Conservation (phyloP, 192 early-diverging fungal species). For the Coemansia sp. region DNA sequence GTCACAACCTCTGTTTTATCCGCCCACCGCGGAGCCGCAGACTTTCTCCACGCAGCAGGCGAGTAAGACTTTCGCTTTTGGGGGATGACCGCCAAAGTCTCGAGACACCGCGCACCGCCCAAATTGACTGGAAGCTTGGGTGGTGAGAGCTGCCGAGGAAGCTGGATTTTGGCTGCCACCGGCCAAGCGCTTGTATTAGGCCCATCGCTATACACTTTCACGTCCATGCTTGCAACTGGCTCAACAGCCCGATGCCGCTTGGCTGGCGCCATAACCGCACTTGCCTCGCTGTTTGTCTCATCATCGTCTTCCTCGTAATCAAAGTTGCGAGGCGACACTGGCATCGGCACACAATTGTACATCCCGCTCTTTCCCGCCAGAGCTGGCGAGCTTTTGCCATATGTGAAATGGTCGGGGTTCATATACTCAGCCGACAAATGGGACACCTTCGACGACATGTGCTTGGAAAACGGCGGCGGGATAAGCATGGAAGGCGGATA, state of each 20-base stretch:
- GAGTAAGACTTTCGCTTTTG: too few species aligned
- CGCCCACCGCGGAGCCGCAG: too few species aligned
- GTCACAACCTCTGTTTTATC: too few species aligned
- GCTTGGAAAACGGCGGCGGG: neutral
- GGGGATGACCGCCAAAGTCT: too few species aligned
- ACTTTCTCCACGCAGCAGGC: too few species aligned
- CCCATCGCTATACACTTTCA: neutral
- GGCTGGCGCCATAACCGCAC: neutral
- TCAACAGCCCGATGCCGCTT: neutral
- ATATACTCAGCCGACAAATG: neutral
- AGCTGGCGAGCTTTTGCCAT: neutral
- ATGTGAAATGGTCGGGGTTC: neutral
- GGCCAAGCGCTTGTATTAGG: too few species aligned
- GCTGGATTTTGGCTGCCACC: too few species aligned
- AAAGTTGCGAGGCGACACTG: conserved; percentile 7
- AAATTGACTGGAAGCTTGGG: too few species aligned
- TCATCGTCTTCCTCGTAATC: neutral
- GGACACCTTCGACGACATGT: neutral
- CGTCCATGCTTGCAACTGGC: neutral
- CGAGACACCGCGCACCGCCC: too few species aligned
- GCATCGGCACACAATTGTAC: neutral
- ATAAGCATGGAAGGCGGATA: neutral
- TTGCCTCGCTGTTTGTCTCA: neutral
- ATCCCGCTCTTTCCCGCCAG: neutral
- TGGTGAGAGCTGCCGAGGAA: too few species aligned